Percentiles rank a stretch among this genome's conserved stretches.
phyloP scores from a whole-genome alignment of 192 early-diverging fungal genomes.

The Coemansia sp. region DNA sequence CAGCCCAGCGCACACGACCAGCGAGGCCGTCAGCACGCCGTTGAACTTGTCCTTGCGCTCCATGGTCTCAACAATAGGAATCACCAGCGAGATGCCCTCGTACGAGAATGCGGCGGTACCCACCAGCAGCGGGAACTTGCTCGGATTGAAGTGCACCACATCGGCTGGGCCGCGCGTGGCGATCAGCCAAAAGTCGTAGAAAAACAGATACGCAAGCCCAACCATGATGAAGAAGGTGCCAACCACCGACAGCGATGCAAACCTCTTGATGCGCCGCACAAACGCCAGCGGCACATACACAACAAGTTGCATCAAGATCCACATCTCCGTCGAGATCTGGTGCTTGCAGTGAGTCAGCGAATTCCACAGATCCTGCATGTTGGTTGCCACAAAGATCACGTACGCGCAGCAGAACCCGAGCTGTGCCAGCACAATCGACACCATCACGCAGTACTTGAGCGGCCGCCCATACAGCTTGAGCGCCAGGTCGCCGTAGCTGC shows the following conservation, averaged over 20 bases:
- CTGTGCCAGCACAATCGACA: conserved; percentile 75
- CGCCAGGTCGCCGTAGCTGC: conserved; percentile 71
- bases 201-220: conserved; percentile 84
- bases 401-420: conserved; percentile 89
- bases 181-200: conserved; percentile 74
- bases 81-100: conserved; percentile 85
- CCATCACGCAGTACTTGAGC: conserved; percentile 65
- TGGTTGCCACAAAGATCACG: conserved; percentile 87
- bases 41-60: conserved; percentile 88
- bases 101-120: conserved; percentile 94
- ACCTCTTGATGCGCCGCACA: conserved; percentile 89
- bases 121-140: conserved; percentile 84
- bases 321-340: conserved; percentile 66
- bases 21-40: conserved; percentile 74
- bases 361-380: conserved; percentile 71
- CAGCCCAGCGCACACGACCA: conserved; percentile 76
- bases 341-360: conserved; percentile 65
- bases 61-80: conserved; percentile 80
- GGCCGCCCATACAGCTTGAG: conserved; percentile 62
- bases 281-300: conserved; percentile 82
- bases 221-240: conserved; percentile 92
- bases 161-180: conserved; percentile 63
- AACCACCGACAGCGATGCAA: conserved; percentile 82
- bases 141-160: conserved; percentile 77
- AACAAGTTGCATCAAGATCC: conserved; percentile 74